Conservation (phyloP, 2,329 filamentous ascomycete species). For the Clonostachys rosea region DNA sequence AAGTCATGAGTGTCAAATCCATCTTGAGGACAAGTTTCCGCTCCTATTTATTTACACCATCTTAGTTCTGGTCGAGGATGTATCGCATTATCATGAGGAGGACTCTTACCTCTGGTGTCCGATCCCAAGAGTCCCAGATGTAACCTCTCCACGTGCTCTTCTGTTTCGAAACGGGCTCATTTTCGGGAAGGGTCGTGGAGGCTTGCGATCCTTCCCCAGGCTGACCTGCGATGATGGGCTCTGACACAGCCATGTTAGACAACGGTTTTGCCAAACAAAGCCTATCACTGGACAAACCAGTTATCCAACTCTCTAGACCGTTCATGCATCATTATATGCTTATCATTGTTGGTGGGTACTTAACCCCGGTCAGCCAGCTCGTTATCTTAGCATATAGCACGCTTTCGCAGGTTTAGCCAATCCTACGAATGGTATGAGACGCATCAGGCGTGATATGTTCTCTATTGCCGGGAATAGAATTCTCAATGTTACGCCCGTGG, state of each 20-base stretch:
- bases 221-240: neutral
- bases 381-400: no score
- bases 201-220: neutral
- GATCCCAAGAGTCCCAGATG: conserved; percentile 1
- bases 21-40: neutral
- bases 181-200: no score
- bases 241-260: neutral
- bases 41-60: neutral
- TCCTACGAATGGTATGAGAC: no score
- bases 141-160: conserved; percentile 1
- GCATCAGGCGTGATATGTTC: no score
- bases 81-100: neutral
- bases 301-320: neutral
- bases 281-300: neutral
- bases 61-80: neutral
- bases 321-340: neutral
- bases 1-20: conserved; percentile 1
- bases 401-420: no score
- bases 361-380: neutral
- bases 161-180: neutral
- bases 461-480: no score
- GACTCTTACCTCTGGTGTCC: neutral
- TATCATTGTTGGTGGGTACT: neutral
- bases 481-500: no score
- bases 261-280: neutral